Evolutionary conservation across 441 rosid species (phyloP).

Genomic region (Erysimum cheiri): DNA sequence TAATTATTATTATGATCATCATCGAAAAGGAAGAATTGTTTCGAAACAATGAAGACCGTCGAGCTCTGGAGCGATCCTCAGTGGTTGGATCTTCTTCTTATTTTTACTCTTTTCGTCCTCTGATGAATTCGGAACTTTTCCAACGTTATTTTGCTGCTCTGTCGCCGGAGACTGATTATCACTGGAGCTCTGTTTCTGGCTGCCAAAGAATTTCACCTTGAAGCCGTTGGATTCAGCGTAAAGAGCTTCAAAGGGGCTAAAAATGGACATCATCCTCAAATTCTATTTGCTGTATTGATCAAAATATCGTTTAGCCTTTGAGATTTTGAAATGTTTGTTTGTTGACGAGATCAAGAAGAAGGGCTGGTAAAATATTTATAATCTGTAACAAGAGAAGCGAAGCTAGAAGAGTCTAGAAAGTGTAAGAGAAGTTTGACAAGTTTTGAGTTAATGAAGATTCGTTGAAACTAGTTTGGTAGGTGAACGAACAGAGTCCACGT

Average conservation of each 20-base stretch:
- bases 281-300: neutral
- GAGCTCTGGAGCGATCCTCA: constrained; percentile 83
- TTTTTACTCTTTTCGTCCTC: constrained; percentile 3
- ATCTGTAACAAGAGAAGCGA: constrained; percentile 22
- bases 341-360: constrained; percentile 6
- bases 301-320: neutral
- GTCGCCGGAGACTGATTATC: constrained; percentile 12
- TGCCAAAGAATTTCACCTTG: constrained; percentile 36
- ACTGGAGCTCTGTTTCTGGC: constrained; percentile 22
- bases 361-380: neutral
- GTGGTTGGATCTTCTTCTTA: constrained; percentile 26
- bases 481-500: constrained; percentile 28
- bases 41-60: constrained; percentile 87
- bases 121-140: neutral
- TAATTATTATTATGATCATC: constrained; percentile 10
- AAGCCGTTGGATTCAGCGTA: constrained; percentile 45
- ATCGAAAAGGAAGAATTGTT: constrained; percentile 62
- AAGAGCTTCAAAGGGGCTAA: constrained; percentile 64
- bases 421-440: constrained; percentile 34
- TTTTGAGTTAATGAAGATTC: constrained; percentile 29
- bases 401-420: constrained; percentile 39
- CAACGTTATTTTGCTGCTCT: constrained; percentile 5
- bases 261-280: constrained; percentile 59
- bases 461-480: constrained; percentile 36
- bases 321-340: neutral